Base-by-base conservation (phyloP, 805 yeast species). In the Wickerhamiella galacta region DNA sequence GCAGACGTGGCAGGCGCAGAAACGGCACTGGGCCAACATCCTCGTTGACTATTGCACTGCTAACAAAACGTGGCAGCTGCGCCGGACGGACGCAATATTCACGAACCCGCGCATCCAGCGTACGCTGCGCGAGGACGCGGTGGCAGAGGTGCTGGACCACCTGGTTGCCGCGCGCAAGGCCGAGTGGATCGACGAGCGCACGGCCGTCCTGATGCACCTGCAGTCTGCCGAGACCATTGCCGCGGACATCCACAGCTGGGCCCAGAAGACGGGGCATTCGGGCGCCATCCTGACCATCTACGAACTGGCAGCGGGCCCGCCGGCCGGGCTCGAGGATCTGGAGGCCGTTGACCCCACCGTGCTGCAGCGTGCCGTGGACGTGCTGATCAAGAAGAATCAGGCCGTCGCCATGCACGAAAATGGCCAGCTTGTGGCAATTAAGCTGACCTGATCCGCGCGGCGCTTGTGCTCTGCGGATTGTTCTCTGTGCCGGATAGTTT, bases 201-300 rank as follows among this genome's bases (percentile, higher is more conserved):
- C 38, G 16, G 42, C 27, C 14, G 46, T 57, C 4, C 52, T 68
- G 25, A 61, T 85, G 3, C 70, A 70, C 40, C 80, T 92, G 83
- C 66, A 72, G 39, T 58, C 70, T 12, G 60, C 82, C 36, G 66
- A 75, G 45, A 70, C 70, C 43, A 66, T 95, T 90, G 69, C 72
- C 25, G 57, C 70, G 31, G 46, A 61, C 43, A 45, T 85, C 32
- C 48, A 70, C 49, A 76, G 73, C 48, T 68, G 80, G 85, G 56
- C 71, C n/a, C 85, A 78, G 34, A 57, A 61, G 15, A 69, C 87
- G 0, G 94, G 94, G 0, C 93, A 82, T 47, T 58, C 65, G 34
- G 79, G 80, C 4, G 61, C 75, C 1, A 75, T 87, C 2, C 56
- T 87, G 32, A 87, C 96, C 0, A 53, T 83, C 11, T 83, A 79